A percentile compares a stretch with the other conserved stretches of the same genome.
Conservation (phyloP, 2,329 filamentous ascomycete genomes). For the Xylaria arbuscula region DNA sequence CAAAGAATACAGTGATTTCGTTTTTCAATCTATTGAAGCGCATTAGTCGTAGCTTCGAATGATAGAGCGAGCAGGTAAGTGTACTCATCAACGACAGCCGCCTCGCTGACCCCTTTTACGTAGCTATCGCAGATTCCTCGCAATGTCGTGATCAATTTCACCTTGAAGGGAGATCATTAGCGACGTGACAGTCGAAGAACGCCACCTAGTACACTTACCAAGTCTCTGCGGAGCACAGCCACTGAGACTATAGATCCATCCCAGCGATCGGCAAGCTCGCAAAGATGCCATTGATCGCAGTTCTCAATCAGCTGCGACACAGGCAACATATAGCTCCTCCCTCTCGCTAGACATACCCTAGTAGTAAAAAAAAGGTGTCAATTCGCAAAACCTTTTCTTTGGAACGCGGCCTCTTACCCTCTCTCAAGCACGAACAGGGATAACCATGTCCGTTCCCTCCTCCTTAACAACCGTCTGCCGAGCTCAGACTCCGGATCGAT, state of each 20-base stretch:
- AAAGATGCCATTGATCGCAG: constrained; percentile 76
- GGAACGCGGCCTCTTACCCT: constrained; percentile 57
- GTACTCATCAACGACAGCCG: constrained; percentile 64
- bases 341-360: constrained; percentile 75
- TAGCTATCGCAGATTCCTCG: constrained; percentile 70
- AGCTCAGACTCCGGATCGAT: constrained; percentile 69
- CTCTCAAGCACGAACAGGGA: constrained; percentile 78
- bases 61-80: constrained; percentile 29
- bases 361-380: constrained; percentile 36
- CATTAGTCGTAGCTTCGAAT: constrained; percentile 7
- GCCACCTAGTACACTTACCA: constrained; percentile 58
- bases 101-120: constrained; percentile 60
- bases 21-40: constrained; percentile 45
- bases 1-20: constrained; percentile 51
- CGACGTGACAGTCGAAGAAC: not conserved
- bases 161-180: constrained; percentile 50
- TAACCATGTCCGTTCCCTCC: constrained; percentile 76
- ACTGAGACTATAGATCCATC: constrained; percentile 79
- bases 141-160: constrained; percentile 67
- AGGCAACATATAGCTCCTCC: constrained; percentile 75
- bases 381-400: constrained; percentile 9
- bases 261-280: constrained; percentile 70
- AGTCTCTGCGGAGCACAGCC: constrained; percentile 73
- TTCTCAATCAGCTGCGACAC: constrained; percentile 72
- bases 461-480: constrained; percentile 70